Conservation (phyloP, 495 filamentous ascomycete species). For the Talaromyces liani region DNA sequence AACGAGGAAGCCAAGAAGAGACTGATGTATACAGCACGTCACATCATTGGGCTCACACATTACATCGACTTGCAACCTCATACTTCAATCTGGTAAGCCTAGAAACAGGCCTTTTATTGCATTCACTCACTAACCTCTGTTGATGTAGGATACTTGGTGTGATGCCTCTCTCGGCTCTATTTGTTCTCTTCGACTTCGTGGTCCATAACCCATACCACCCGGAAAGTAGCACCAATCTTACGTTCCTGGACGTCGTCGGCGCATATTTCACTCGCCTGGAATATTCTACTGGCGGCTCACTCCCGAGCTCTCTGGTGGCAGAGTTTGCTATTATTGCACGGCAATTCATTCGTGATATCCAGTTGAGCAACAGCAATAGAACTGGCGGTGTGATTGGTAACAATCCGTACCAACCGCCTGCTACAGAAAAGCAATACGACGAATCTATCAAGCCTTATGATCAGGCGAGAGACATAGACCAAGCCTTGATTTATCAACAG, state of each 20-base stretch:
- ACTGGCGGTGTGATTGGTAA: neutral
- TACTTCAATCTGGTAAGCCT: conserved; percentile 23
- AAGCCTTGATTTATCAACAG: neutral
- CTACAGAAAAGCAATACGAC: neutral
- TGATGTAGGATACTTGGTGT: conserved; percentile 16
- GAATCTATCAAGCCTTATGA: neutral
- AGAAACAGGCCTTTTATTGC: neutral
- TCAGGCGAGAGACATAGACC: neutral
- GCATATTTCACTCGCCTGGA: conserved; percentile 27
- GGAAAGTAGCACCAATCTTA: conserved; percentile 26
- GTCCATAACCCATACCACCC: conserved; percentile 30
- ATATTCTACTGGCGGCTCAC: conserved; percentile 20
- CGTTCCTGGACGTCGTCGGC: conserved; percentile 22
- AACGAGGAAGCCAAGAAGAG: conserved; percentile 16
- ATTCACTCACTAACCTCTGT: neutral
- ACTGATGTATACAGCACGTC: conserved; percentile 18
- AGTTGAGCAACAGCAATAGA: neutral
- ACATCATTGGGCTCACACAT: conserved; percentile 22
- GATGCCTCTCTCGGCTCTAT: conserved; percentile 26
- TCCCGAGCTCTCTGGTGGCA: conserved; percentile 20
- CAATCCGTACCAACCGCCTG: neutral
- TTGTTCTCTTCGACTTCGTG: conserved; percentile 33
- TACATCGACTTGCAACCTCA: conserved; percentile 25
- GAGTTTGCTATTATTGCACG: conserved; percentile 27
- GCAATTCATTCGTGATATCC: conserved; percentile 13